Conservation (phyloP, 495 filamentous ascomycete species). For the Xylaria acuta region DNA sequence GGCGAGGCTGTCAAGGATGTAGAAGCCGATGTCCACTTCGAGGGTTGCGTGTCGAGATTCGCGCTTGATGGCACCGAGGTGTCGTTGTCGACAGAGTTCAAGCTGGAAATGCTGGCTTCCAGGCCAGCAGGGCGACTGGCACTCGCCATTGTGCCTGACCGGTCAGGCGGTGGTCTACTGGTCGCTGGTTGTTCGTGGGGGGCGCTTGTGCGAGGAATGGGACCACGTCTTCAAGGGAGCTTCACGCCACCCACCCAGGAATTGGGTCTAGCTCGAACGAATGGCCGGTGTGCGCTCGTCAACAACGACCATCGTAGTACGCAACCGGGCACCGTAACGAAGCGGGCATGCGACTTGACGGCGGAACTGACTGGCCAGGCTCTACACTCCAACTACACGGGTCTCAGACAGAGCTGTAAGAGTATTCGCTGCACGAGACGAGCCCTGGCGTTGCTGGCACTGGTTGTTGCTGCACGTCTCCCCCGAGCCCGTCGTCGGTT, state of each 20-base stretch:
- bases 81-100: conserved; percentile 40
- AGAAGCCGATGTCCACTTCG: conserved; percentile 51
- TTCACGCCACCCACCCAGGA: conserved; percentile 38
- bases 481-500: background rate
- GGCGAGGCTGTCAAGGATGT: conserved; percentile 57
- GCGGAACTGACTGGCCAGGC: background rate
- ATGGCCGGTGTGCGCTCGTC: conserved; percentile 34
- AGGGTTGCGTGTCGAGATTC: conserved; percentile 42
- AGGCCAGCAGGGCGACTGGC: conserved; percentile 33
- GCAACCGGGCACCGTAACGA: conserved; percentile 27
- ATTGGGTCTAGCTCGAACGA: conserved; percentile 40
- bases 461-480: conserved; percentile 6
- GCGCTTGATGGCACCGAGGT: conserved; percentile 40
- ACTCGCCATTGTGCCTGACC: conserved; percentile 35
- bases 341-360: conserved; percentile 36
- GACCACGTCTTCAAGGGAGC: conserved; percentile 38
- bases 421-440: background rate
- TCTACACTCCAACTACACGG: background rate
- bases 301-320: conserved; percentile 43
- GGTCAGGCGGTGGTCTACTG: conserved; percentile 24
- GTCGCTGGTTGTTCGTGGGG: conserved; percentile 25
- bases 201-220: conserved; percentile 37
- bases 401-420: background rate
- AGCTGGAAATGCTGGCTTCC: conserved; percentile 40
- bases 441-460: conserved; percentile 8